Evolutionary conservation across 164 flowering plant genomes (phyloP).

Genomic region (Berberis vulgaris): DNA sequence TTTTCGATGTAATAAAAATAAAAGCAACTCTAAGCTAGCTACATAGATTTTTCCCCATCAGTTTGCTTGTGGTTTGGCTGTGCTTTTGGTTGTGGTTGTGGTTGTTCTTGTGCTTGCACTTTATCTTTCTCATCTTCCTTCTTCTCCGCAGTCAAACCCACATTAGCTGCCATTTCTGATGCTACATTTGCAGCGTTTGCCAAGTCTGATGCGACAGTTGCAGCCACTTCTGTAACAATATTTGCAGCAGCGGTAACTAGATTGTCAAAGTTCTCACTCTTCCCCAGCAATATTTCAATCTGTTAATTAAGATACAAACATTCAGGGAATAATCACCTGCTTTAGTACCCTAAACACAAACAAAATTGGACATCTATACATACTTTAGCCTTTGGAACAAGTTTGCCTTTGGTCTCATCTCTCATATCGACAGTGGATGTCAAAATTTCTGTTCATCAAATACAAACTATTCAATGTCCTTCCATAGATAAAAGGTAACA

Average conservation of each 20-base stretch:
- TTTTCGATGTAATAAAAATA: too few relatives aligned
- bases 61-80: too few relatives aligned
- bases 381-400: slow-evolving; percentile 75
- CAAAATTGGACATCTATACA: background rate
- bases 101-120: too few relatives aligned
- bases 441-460: slow-evolving; percentile 39
- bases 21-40: too few relatives aligned
- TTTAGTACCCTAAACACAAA: background rate
- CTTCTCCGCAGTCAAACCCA: too few relatives aligned
- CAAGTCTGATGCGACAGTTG: too few relatives aligned
- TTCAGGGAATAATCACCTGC: background rate
- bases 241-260: background rate
- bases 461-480: background rate
- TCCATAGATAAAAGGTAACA: background rate
- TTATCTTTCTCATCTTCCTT: too few relatives aligned
- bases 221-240: too few relatives aligned
- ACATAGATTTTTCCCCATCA: too few relatives aligned
- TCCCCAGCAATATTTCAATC: slow-evolving; percentile 19
- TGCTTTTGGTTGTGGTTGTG: too few relatives aligned
- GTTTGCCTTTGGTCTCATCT: slow-evolving; percentile 62
- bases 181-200: too few relatives aligned
- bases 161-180: too few relatives aligned
- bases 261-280: slow-evolving; percentile 13
- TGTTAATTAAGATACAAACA: background rate
- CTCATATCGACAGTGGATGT: slow-evolving; percentile 76